Conservation (phyloP, 345 rosid genomes). For the Noccaea bulbosa region DNA sequence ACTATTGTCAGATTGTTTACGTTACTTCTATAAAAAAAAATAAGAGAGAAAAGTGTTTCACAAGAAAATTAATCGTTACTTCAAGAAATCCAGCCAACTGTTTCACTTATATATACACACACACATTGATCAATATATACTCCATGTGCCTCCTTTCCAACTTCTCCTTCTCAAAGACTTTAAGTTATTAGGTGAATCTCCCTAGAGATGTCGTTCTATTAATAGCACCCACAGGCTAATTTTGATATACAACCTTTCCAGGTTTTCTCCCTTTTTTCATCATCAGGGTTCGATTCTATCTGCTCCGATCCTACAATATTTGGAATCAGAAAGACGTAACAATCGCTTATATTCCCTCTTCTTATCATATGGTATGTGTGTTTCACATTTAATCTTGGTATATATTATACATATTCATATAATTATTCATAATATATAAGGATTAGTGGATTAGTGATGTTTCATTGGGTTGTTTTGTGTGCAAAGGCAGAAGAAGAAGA, state of each 20-base stretch:
- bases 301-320: constrained; percentile 17
- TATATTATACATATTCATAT: background rate
- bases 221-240: constrained; percentile 7
- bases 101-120: background rate
- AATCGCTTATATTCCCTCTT: constrained; percentile 10
- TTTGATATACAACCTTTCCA: background rate
- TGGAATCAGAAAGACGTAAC: background rate
- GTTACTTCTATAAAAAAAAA: background rate
- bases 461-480: constrained; percentile 12
- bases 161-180: background rate
- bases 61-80: background rate
- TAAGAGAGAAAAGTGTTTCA: background rate
- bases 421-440: background rate
- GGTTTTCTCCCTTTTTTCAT: background rate
- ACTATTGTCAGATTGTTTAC: background rate
- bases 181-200: constrained; percentile 13
- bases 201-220: constrained; percentile 13
- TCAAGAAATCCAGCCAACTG: no score
- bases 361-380: constrained; percentile 27
- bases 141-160: constrained; percentile 6
- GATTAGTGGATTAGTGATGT: background rate
- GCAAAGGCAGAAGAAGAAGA: constrained; percentile 25
- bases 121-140: constrained; percentile 3
- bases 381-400: background rate
- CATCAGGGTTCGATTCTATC: constrained; percentile 19